phyloP scores from a whole-genome alignment of 495 filamentous ascomycete species.

The Penicillium pancosmium region DNA sequence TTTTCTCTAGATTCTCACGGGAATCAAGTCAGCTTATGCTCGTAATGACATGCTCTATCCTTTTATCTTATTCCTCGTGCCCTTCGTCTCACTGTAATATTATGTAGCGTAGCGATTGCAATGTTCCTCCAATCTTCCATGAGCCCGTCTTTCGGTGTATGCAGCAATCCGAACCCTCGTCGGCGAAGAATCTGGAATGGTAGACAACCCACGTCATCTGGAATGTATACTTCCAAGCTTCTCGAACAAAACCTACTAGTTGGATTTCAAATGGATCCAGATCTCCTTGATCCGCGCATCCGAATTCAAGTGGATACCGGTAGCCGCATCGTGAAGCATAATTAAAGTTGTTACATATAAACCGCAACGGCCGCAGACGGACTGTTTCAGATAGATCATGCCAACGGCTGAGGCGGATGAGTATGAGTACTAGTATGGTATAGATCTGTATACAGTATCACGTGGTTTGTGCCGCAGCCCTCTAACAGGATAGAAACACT shows the following conservation, averaged over 20 bases:
- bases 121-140: not conserved
- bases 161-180: too few relatives aligned
- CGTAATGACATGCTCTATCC: constrained; percentile 24
- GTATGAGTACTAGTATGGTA: not conserved
- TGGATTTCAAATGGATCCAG: not conserved
- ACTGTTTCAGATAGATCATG: not conserved
- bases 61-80: not conserved
- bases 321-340: not conserved
- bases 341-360: not conserved
- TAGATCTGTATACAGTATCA: not conserved
- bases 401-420: not conserved
- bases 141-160: too few relatives aligned
- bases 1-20: constrained; percentile 16
- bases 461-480: too few relatives aligned
- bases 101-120: not conserved
- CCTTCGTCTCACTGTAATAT: not conserved
- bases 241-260: not conserved
- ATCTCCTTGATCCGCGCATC: not conserved
- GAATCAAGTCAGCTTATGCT: constrained; percentile 24
- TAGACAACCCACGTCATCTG: too few relatives aligned
- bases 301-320: not conserved
- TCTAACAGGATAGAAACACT: too few relatives aligned
- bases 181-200: too few relatives aligned
- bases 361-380: not conserved
- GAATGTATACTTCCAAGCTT: too few relatives aligned